Base-by-base conservation (phyloP, 805 yeast species). In the Saturnispora diversa region DNA sequence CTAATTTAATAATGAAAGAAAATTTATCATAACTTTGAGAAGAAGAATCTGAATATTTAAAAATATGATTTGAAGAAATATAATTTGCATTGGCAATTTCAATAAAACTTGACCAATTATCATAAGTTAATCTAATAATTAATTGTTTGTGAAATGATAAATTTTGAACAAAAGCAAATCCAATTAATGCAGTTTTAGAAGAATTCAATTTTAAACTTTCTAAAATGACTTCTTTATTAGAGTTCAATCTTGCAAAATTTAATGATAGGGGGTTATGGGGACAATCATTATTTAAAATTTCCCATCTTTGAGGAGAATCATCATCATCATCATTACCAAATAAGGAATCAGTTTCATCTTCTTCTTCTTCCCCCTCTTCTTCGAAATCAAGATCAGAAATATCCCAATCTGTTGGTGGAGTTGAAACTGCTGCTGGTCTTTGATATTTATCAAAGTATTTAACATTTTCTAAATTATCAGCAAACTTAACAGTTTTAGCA, bases 351-450 rank as follows among this genome's bases (percentile, higher is more conserved):
- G 45, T 50, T 31, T 54, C 55, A 19, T 32, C 37, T 4, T 35
- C 40, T 20, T 24, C 29, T 10, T 20, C 56, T 19, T 58, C 61
- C 6, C 53, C 53, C 23, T 49, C 50, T 11, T 39, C 39, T 20
- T 44, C 39, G n/a, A 45, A 41, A 27, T 51, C 50, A 28, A 52
- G 52, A 15, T 32, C 37, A 11, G 37, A 39, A 25, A 32, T 35
- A 32, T 39, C 42, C 6, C n/a, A 10, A 33, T 33, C 33, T 9
- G 24, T 19, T 33, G 23, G 15, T 17, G 28, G 17, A 20, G 66
- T 62, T 0, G 83, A 76, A n/a, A 80, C 81, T 2, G 81, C 70
- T 9, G 69, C 65, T 23, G 87, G 86, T 46, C 72, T 73, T 37
- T 74, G 79, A 21, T 60, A 56, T 31, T 77, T 77, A 50, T 76